Evolutionary conservation across 768 basidiomycete species (phyloP).

Genomic region (Boletus sp.): DNA sequence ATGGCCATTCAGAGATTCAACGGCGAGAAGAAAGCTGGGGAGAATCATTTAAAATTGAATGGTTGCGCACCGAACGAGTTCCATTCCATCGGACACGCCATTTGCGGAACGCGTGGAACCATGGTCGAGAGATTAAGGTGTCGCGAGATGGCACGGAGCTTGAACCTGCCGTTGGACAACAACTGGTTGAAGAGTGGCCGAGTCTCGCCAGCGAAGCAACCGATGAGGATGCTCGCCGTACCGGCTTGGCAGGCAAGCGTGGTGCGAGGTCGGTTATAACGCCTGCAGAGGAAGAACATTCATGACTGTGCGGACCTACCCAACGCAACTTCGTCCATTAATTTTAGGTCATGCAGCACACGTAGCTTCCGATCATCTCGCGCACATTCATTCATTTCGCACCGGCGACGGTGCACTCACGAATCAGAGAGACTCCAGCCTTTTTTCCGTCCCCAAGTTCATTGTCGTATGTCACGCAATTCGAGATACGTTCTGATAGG

Average conservation of each 20-base stretch:
- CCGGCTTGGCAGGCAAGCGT: neutral
- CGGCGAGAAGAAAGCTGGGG: conserved; percentile 53
- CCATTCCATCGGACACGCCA: conserved; percentile 77
- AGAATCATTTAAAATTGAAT: conserved; percentile 76
- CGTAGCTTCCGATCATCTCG: neutral
- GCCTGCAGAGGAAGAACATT: neutral
- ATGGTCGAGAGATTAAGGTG: conserved; percentile 75
- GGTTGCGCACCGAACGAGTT: conserved; percentile 68
- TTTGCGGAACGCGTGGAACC: conserved; percentile 91
- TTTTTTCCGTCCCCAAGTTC: neutral
- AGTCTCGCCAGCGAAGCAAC: conserved; percentile 26
- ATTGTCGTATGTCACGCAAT: neutral
- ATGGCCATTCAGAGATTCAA: neutral
- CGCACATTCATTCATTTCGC: neutral
- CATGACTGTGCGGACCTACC: neutral
- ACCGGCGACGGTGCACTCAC: neutral
- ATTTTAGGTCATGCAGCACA: neutral
- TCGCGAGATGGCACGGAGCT: conserved; percentile 91
- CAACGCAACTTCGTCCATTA: neutral
- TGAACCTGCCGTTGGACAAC: conserved; percentile 71
- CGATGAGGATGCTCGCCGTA: neutral
- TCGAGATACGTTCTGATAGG: neutral
- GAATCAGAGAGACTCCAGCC: neutral
- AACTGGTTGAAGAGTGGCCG: conserved; percentile 69
- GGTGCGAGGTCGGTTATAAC: conserved; percentile 1